phyloP scores from a whole-genome alignment of 2,329 filamentous ascomycete species.

The Aspergillus neoniger region DNA sequence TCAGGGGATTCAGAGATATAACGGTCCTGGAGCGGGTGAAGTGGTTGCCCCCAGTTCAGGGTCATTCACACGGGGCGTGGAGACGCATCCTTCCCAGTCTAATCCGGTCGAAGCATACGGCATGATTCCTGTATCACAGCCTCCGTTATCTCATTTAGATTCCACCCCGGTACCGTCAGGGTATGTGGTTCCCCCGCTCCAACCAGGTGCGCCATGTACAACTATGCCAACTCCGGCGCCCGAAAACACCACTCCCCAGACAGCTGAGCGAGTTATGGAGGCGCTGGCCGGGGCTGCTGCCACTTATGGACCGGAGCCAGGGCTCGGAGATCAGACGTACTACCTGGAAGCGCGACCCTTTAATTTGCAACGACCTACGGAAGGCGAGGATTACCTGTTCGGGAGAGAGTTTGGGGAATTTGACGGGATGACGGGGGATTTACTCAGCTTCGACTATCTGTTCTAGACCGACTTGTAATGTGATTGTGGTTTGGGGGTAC shows the following conservation, averaged over 20 bases:
- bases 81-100: background rate
- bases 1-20: background rate
- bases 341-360: constrained; percentile 4
- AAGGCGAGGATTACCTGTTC: background rate
- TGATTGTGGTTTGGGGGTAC: background rate
- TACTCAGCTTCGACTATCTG: constrained; percentile 3
- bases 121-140: background rate
- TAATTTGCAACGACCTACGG: background rate
- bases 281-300: background rate
- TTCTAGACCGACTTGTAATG: background rate
- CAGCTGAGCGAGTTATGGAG: background rate
- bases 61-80: background rate
- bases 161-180: background rate
- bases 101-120: background rate
- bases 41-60: background rate
- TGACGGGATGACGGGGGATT: background rate
- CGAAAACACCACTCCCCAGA: background rate
- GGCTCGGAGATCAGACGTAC: background rate
- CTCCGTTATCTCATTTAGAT: background rate
- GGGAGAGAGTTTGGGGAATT: background rate
- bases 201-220: background rate
- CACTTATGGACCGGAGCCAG: background rate
- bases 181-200: background rate
- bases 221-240: background rate
- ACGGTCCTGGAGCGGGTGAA: background rate